Evolutionary conservation across 768 basidiomycete species (phyloP).

Genomic region (Strobilomyces confusus): DNA sequence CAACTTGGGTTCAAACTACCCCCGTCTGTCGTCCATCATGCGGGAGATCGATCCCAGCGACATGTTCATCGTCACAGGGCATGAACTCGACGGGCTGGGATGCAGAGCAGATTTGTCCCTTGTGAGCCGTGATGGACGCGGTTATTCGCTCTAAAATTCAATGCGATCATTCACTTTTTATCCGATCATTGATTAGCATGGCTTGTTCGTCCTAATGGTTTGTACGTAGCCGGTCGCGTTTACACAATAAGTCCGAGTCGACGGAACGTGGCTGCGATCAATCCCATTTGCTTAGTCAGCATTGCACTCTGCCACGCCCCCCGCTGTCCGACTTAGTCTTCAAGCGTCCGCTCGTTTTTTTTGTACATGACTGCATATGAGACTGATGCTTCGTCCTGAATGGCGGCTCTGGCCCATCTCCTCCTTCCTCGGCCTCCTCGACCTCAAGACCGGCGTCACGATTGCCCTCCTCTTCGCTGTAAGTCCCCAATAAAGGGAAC

Average conservation of each 20-base stretch:
- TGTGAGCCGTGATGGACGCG: background rate
- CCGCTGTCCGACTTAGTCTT: background rate
- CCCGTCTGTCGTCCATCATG: background rate
- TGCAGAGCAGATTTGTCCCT: background rate
- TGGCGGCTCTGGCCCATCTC: conserved; percentile 79
- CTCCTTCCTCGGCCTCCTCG: conserved; percentile 82
- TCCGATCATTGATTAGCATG: background rate
- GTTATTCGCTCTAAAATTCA: background rate
- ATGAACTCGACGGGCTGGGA: background rate
- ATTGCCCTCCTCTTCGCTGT: conserved; percentile 89
- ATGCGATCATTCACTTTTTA: background rate
- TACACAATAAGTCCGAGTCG: background rate
- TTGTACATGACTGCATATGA: conserved; percentile 50
- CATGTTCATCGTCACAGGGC: background rate
- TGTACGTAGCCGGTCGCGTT: background rate
- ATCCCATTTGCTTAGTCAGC: conserved; percentile 18
- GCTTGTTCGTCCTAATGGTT: background rate
- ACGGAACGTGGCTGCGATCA: background rate
- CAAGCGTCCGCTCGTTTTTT: conserved; percentile 5
- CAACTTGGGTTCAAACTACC: background rate
- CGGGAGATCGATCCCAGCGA: background rate
- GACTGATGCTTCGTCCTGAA: conserved; percentile 77
- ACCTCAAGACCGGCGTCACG: conserved; percentile 91
- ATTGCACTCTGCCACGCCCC: background rate
- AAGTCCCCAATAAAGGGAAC: conserved; percentile 27